Percentiles rank a stretch among this genome's conserved stretches.
phyloP scores from a whole-genome alignment of 805 yeast species.

The Sungouiozyma ichnusensis region DNA sequence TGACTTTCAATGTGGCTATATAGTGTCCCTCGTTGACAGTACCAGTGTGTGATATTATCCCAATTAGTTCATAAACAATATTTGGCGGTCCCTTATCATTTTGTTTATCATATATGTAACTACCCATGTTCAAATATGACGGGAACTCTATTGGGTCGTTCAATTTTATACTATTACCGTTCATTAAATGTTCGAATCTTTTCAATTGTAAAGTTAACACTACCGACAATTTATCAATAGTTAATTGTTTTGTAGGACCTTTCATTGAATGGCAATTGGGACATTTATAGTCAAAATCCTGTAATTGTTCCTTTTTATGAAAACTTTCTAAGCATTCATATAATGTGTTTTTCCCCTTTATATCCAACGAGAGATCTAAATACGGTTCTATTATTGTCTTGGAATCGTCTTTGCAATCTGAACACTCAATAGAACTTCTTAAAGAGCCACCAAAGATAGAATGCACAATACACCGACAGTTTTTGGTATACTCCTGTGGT shows the following conservation, averaged over 20 bases:
- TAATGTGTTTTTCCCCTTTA: constrained; percentile 37
- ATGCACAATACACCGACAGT: constrained; percentile 75
- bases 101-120: constrained; percentile 31
- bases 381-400: constrained; percentile 70
- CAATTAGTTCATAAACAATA: constrained; percentile 71
- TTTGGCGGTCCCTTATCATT: constrained; percentile 22
- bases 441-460: constrained; percentile 73
- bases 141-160: constrained; percentile 71
- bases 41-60: constrained; percentile 82
- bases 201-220: constrained; percentile 80
- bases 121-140: constrained; percentile 56
- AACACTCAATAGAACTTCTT: constrained; percentile 69
- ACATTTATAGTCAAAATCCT: constrained; percentile 64
- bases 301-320: constrained; percentile 62
- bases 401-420: constrained; percentile 53
- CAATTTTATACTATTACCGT: constrained; percentile 49
- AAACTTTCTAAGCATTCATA: constrained; percentile 64
- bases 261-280: constrained; percentile 50
- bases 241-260: constrained; percentile 62
- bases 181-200: constrained; percentile 38
- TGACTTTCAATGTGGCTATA: constrained; percentile 61
- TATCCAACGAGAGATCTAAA: constrained; percentile 79
- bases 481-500: constrained; percentile 5
- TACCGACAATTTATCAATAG: constrained; percentile 59
- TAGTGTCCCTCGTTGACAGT: constrained; percentile 95